Evolutionary conservation across 1,284 basidiomycete genomes (phyloP).

Genomic region (Cutaneotrichosporon curvatum): DNA sequence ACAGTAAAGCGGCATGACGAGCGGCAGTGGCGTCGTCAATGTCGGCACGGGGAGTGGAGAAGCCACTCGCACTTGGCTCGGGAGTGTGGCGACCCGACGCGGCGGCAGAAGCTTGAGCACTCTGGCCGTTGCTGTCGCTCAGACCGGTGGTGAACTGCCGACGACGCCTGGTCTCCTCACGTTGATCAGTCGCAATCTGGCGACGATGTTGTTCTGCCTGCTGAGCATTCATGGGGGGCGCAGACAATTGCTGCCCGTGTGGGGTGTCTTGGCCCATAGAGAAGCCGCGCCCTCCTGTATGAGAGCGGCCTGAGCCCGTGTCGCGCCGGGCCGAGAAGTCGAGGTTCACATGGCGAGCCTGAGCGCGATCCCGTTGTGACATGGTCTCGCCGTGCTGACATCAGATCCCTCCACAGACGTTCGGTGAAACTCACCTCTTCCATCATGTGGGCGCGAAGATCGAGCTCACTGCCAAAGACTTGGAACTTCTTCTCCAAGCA

Average conservation of each 20-base stretch:
- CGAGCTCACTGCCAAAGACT: conserved; percentile 80
- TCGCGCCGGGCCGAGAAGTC: conserved; percentile 52
- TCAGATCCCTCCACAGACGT: background rate
- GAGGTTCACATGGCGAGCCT: conserved; percentile 68
- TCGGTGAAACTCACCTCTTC: conserved; percentile 29
- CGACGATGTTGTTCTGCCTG: conserved; percentile 38
- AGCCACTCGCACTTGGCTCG: conserved; percentile 24
- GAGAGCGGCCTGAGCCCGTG: background rate
- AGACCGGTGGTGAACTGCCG: conserved; percentile 60
- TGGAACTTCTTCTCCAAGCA: conserved; percentile 89
- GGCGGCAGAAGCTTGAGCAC: background rate
- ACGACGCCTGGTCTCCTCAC: conserved; percentile 34
- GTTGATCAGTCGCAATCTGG: conserved; percentile 32
- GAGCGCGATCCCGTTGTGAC: conserved; percentile 66
- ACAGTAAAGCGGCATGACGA: conserved; percentile 62
- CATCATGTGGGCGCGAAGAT: conserved; percentile 87
- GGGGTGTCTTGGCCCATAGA: conserved; percentile 18
- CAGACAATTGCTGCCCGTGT: conserved; percentile 33
- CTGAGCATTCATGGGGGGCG: conserved; percentile 32
- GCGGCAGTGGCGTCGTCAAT: conserved; percentile 40
- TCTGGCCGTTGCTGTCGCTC: conserved; percentile 29
- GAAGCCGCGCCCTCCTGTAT: conserved; percentile 27
- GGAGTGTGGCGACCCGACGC: conserved; percentile 9
- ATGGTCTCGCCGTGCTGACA: conserved; percentile 68
- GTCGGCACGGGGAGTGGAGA: conserved; percentile 38